phyloP scores from a whole-genome alignment of 495 filamentous ascomycete species.

The Aspergillus sclerotiicarbonarius region DNA sequence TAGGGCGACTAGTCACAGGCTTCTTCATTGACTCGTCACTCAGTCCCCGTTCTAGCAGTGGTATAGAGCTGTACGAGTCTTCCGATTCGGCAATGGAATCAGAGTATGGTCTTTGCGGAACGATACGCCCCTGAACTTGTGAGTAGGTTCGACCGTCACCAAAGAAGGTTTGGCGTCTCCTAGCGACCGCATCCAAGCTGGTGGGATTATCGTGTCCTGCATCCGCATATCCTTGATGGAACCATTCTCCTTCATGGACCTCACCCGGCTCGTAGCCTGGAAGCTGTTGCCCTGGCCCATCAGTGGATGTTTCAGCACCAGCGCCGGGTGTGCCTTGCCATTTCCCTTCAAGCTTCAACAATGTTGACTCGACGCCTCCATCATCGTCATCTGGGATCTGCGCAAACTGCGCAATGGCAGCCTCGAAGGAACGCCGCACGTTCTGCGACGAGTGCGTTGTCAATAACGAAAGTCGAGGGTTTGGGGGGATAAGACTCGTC shows the following conservation, averaged over 20 bases:
- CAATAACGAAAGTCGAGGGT: constrained; percentile 59
- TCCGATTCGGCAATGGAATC: constrained; percentile 53
- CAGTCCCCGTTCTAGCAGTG: constrained; percentile 70
- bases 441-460: constrained; percentile 74
- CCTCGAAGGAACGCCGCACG: constrained; percentile 83
- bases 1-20: constrained; percentile 19
- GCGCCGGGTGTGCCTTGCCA: constrained; percentile 36
- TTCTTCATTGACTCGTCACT: constrained; percentile 56
- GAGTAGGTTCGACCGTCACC: constrained; percentile 31
- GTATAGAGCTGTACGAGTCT: constrained; percentile 74
- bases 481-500: constrained; percentile 37
- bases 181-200: constrained; percentile 18
- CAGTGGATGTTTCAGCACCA: constrained; percentile 1
- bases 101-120: constrained; percentile 36
- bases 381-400: constrained; percentile 89
- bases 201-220: constrained; percentile 4
- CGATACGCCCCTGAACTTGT: constrained; percentile 28
- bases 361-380: constrained; percentile 88
- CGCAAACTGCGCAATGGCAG: constrained; percentile 82
- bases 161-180: constrained; percentile 26
- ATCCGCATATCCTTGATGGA: not conserved
- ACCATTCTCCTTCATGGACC: constrained; percentile 8
- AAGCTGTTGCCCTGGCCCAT: not conserved
- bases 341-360: constrained; percentile 91
- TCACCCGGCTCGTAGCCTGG: not conserved